These are phyloP conservation scores for Torulaspora indica DNA, from an alignment of 805 yeast genomes.

Conservation along the genomic window DNA sequence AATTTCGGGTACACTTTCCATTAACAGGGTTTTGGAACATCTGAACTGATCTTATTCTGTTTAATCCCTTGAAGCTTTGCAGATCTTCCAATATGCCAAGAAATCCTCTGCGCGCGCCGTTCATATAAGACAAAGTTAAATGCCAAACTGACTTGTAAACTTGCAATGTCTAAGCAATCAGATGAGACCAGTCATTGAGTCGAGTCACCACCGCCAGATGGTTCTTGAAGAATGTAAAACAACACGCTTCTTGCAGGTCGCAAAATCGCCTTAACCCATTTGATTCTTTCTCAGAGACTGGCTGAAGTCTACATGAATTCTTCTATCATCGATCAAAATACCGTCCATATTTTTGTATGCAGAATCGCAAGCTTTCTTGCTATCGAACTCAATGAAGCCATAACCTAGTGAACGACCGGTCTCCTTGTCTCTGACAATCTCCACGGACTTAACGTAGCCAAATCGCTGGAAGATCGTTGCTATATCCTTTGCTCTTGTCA, in stretches of 20 bases:
- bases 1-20: not conserved
- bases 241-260: not conserved
- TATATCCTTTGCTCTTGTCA: constrained; percentile 56
- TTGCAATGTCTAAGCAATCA: not conserved
- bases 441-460: constrained; percentile 50
- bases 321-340: constrained; percentile 57
- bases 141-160: not conserved
- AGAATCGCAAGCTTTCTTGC: constrained; percentile 48
- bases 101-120: not conserved
- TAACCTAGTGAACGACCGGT: constrained; percentile 52
- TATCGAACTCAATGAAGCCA: constrained; percentile 57
- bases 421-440: constrained; percentile 45
- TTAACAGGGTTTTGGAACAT: not conserved
- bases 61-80: not conserved
- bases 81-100: not conserved
- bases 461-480: constrained; percentile 55
- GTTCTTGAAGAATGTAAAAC: not conserved
- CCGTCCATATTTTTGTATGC: constrained; percentile 61
- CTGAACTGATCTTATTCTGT: not conserved
- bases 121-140: not conserved
- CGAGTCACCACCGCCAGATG: no score
- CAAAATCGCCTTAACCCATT: not conserved
- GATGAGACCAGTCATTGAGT: not conserved
- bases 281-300: constrained; percentile 43
- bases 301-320: constrained; percentile 64